Percentiles rank a stretch among this genome's conserved stretches.
phyloP scores from a whole-genome alignment of 2,329 filamentous ascomycete genomes.

The Teratosphaeria nubilosa region DNA sequence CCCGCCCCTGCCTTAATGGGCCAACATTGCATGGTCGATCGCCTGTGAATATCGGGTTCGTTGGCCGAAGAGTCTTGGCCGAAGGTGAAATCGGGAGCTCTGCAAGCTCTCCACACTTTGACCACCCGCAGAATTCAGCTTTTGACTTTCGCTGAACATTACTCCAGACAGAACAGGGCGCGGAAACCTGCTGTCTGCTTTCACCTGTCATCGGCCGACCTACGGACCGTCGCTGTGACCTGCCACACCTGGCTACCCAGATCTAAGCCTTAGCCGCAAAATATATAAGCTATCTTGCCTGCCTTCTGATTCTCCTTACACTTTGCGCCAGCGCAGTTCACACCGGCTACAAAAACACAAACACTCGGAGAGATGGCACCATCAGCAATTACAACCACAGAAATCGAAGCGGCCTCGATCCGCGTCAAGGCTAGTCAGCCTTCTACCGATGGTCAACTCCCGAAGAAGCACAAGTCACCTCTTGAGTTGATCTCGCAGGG shows the following conservation, averaged over 20 bases:
- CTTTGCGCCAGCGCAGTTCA: background rate
- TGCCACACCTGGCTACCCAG: background rate
- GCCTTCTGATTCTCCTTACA: background rate
- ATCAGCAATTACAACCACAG: constrained; percentile 15
- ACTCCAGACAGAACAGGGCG: background rate
- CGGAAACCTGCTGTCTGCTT: background rate
- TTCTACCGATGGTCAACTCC: background rate
- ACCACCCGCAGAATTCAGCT: background rate
- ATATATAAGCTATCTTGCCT: background rate
- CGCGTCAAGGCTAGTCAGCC: constrained; percentile 6
- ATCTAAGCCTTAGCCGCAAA: background rate
- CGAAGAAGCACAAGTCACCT: constrained; percentile 21
- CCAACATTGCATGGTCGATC: background rate
- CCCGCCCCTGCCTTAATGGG: background rate
- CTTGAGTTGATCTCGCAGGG: constrained; percentile 37
- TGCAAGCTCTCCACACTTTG: background rate
- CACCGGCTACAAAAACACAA: background rate
- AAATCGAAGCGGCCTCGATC: constrained; percentile 5
- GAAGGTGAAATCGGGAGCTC: background rate
- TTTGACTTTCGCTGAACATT: background rate
- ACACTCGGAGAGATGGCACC: constrained; percentile 17
- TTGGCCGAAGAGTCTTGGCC: background rate
- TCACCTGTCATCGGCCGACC: background rate
- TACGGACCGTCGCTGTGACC: background rate
- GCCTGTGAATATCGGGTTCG: background rate